Conservation (phyloP, 1,284 basidiomycete species). For the Moesziomyces sp. region DNA sequence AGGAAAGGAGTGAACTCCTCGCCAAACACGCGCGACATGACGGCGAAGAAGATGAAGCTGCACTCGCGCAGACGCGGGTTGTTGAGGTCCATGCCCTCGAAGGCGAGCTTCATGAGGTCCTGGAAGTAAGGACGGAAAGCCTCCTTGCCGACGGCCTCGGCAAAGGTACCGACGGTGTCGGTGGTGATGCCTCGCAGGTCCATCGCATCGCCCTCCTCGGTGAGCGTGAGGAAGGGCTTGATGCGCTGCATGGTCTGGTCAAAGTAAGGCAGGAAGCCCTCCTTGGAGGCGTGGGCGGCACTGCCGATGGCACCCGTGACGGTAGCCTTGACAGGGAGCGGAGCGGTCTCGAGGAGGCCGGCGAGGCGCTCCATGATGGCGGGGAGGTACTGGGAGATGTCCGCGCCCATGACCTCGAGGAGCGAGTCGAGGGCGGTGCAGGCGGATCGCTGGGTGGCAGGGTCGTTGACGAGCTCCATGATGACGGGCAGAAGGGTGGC, state of each 20-base stretch:
- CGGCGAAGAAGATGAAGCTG: slow-evolving; percentile 97
- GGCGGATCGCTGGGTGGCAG: slow-evolving; percentile 86
- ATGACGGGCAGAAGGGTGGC: slow-evolving; percentile 81
- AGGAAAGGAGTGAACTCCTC: slow-evolving; percentile 93
- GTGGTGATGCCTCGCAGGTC: slow-evolving; percentile 97
- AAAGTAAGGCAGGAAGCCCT: slow-evolving; percentile 94
- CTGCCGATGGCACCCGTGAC: slow-evolving; percentile 98
- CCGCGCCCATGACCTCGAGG: slow-evolving; percentile 92
- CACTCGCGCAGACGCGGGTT: slow-evolving; percentile 89
- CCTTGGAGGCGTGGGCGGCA: slow-evolving; percentile 96
- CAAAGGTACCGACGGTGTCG: slow-evolving; percentile 97
- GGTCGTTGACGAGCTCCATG: slow-evolving; percentile 80
- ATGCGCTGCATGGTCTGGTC: slow-evolving; percentile 89
- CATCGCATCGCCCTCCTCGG: slow-evolving; percentile 80
- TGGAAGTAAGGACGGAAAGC: slow-evolving; percentile 94
- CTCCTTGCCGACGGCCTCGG: slow-evolving; percentile 95
- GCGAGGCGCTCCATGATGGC: slow-evolving; percentile 96
- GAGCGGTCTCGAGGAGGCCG: slow-evolving; percentile 86
- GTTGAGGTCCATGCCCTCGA: slow-evolving; percentile 88
- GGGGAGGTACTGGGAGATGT: slow-evolving; percentile 88
- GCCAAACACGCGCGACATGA: slow-evolving; percentile 95
- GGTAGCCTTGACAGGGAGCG: slow-evolving; percentile 88
- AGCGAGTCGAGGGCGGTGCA: slow-evolving; percentile 96
- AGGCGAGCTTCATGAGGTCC: slow-evolving; percentile 94
- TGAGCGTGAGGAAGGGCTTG: slow-evolving; percentile 83